Evolutionary conservation across 176 grass and related monocot genomes (phyloP), one percentile per base, ranked within the genome.

Genomic region (Bothriochloa decipiens): DNA sequence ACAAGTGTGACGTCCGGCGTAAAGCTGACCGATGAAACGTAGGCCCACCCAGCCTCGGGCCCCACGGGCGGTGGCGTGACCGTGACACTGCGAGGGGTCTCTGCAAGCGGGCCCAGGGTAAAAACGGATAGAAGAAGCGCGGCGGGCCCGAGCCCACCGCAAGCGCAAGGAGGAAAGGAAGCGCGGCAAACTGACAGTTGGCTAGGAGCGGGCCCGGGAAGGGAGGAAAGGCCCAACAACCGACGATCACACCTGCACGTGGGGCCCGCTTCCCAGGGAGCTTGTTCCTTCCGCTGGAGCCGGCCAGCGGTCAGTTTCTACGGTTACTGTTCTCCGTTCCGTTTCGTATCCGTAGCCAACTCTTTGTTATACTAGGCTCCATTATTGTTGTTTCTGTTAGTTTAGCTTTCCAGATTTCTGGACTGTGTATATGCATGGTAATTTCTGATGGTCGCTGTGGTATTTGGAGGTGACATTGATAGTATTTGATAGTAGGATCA

Each of bases 131-230:
- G 33, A 10, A 35, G 47, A 70, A 55, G 65, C 79, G 12, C 60
- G 23, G 58, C 11, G 10, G 26, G 28, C 4, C 20, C 20, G 45
- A 13, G 41, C 41, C 41, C 41, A 43, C 41, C 41, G 41, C 41
- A 43, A 43, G 41, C 41, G 40, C 40, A 41, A 41, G 40, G 3
- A 22, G 46, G 52, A 32, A 32, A 55, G 65, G 79, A 81, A 70
- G 58, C 79, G 70, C 69, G 81, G 68, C 69, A 74, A 83, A 83
- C 72, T 64, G 65, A 78, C 52, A 25, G 79, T 40, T 43, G 76
- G 76, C 53, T 52, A 55, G n/a, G 17, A 15, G 84, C 72, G 84
- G 86, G 80, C 15, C 41, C 74, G 1, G 9, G 0, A 36, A 11
- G 39, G 39, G 11, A 6, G 17, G n/a, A 45, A 45, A 20, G 65